Base-by-base conservation (phyloP, 2,329 filamentous ascomycete species). In the Phoma sp. region DNA sequence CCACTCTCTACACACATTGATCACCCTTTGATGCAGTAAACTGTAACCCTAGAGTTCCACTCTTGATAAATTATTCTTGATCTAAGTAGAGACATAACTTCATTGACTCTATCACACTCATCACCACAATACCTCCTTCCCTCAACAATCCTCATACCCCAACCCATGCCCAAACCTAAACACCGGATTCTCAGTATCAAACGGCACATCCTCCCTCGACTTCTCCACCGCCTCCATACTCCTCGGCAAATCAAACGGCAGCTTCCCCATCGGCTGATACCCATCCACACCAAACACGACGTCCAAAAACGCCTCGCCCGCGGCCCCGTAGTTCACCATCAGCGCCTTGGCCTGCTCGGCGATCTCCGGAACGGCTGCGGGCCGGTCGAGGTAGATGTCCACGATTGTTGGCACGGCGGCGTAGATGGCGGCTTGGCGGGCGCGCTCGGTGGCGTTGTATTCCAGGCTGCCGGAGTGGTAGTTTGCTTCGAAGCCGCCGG, bases 211-310 rank as follows among this genome's bases (percentile, higher is more conserved):
- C 54, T 72, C 72, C 32, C 50, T 57, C 18, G 52, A 64, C 14
- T 56, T 72, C 38, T 75, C 72, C 0, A 80, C 80, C 1, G 79
- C 80, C 37, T 67, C 72, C 57, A 75, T 74, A 5, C 77, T 80
- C 10, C 76, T 61, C 0, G 81, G 80, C 28, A 83, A 47, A 61
- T 83, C 80, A 61, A 81, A 81, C 0, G 79, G 80, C 52, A 82
- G 54, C 63, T 69, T 76, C 0, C 80, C 80, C 49, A 75, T 60
- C 0, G 80, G 80, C 11, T 63, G 60, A 7, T 68, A 71, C 1
- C 66, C 69, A 32, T 74, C 66, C 7, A 71, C 58, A 0, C 70
- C 72, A 47, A 81, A 76, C 1, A 80, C 54, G 0, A 81, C 68
- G 51, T 81, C 79, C 4, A 82, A 56, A 49, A 80, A 78, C 0